Conservation (phyloP, 2,329 filamentous ascomycete genomes). For the Lecanicillium sp. region DNA sequence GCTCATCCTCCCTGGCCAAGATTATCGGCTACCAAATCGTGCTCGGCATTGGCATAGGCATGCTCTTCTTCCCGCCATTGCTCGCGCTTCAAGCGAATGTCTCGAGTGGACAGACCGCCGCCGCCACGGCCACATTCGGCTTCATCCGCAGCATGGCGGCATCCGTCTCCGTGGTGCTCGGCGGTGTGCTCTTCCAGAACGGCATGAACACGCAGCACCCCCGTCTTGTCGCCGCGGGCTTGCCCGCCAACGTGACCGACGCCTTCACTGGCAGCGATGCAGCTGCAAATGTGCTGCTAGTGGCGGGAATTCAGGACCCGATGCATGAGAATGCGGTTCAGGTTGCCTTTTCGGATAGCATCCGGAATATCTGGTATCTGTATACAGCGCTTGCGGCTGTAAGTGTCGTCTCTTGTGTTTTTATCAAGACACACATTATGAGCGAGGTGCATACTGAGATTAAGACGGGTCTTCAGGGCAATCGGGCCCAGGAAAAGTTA, state of each 20-base stretch:
- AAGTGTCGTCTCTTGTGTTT: constrained; percentile 9
- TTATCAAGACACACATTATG: constrained; percentile 12
- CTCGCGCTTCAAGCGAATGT: constrained; percentile 60
- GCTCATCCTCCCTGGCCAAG: constrained; percentile 40
- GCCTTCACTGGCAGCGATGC: constrained; percentile 10
- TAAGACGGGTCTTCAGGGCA: constrained; percentile 10
- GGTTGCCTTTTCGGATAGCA: constrained; percentile 11
- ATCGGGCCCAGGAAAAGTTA: constrained; percentile 5
- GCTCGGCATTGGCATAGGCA: constrained; percentile 54
- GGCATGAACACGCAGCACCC: constrained; percentile 30
- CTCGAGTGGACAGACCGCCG: constrained; percentile 52
- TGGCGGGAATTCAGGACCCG: constrained; percentile 3
- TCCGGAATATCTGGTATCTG: constrained; percentile 9
- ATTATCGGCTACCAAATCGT: constrained; percentile 53
- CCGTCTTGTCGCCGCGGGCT: constrained; percentile 1
- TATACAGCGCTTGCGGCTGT: constrained; percentile 12
- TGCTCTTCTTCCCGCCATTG: constrained; percentile 57
- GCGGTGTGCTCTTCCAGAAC: constrained; percentile 35
- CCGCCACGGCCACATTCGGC: constrained; percentile 55
- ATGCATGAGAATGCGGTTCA: constrained; percentile 7
- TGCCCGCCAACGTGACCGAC: constrained; percentile 4
- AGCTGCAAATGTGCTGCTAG: constrained; percentile 12
- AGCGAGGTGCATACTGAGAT: constrained; percentile 11
- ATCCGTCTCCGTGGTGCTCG: constrained; percentile 52
- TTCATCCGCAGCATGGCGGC: constrained; percentile 55